These are phyloP conservation scores for Fusarium verticillioides DNA, from an alignment of 2,329 filamentous ascomycete genomes.

Conservation along the genomic window DNA sequence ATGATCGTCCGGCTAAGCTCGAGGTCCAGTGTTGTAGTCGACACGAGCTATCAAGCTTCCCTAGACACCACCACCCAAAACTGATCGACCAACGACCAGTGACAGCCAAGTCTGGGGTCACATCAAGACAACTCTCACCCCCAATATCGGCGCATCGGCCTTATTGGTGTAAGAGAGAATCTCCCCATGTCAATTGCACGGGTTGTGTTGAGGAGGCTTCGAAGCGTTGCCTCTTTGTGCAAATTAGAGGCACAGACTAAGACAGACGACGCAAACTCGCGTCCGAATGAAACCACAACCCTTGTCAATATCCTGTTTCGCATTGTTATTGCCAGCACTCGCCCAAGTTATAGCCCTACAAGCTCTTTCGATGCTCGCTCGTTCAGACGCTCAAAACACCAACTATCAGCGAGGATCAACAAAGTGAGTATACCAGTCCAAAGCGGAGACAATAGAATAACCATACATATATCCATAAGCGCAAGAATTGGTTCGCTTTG, in stretches of 20 bases:
- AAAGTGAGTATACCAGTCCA: neutral
- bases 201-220: neutral
- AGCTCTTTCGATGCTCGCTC: neutral
- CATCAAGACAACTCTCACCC: conserved; percentile 34
- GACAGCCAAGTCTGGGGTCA: conserved; percentile 28
- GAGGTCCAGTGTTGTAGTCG: conserved; percentile 3
- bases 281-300: conserved; percentile 15
- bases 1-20: conserved; percentile 32
- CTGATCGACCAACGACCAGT: conserved; percentile 23
- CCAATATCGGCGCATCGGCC: conserved; percentile 27
- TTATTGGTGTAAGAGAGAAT: conserved; percentile 41
- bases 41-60: conserved; percentile 19
- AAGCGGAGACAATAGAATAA: neutral
- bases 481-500: conserved; percentile 3
- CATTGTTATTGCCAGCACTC: neutral
- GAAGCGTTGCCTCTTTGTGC: conserved; percentile 2
- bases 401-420: neutral
- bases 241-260: conserved; percentile 20
- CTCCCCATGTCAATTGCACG: conserved; percentile 33
- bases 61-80: conserved; percentile 25
- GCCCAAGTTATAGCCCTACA: neutral
- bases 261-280: conserved; percentile 18
- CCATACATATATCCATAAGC: conserved; percentile 6
- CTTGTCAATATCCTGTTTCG: conserved; percentile 1
- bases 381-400: neutral